A percentile compares a stretch with the other conserved stretches of the same genome.
Evolutionary conservation across 805 yeast species (phyloP).

Genomic region (Middelhovenomyces tepae): DNA sequence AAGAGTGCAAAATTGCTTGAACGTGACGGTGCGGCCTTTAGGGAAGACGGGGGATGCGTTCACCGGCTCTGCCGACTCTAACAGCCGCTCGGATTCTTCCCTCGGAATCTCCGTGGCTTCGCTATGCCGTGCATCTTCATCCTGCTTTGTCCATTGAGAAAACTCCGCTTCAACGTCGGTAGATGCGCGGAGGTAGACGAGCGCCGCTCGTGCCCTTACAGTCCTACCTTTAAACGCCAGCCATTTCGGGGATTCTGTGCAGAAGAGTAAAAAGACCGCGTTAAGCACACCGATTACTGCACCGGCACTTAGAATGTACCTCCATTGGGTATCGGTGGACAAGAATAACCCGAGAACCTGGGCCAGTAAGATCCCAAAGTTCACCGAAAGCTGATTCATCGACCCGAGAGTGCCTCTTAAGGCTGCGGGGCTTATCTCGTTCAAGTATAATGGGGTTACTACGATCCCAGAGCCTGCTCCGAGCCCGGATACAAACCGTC

Average conservation of each 20-base stretch:
- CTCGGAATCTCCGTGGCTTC: no score
- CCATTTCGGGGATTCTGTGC: conserved; percentile 83
- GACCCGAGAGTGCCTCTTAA: conserved; percentile 76
- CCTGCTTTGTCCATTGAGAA: conserved; percentile 16
- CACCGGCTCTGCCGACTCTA: no score
- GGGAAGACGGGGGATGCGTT: no score
- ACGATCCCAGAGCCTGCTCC: conserved; percentile 88
- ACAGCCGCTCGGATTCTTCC: no score
- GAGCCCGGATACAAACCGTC: conserved; percentile 71
- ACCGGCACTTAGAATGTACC: conserved; percentile 58
- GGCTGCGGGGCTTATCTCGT: conserved; percentile 65
- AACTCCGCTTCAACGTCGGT: conserved; percentile 21
- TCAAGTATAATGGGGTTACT: conserved; percentile 71
- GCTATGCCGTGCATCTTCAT: conserved; percentile 9
- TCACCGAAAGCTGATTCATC: conserved; percentile 81
- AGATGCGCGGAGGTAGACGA: conserved; percentile 30
- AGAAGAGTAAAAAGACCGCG: conserved; percentile 32
- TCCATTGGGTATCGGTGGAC: conserved; percentile 65
- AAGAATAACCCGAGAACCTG: conserved; percentile 64
- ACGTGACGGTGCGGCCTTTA: conserved; percentile 24
- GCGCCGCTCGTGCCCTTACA: conserved; percentile 33
- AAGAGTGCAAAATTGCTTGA: conserved; percentile 40
- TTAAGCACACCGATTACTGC: conserved; percentile 44
- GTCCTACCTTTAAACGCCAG: conserved; percentile 41
- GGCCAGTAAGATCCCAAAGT: conserved; percentile 73